Percentiles rank a stretch among this genome's conserved stretches.
phyloP scores from a whole-genome alignment of 208 protist genomes.

The Tritrichomonas musculus region DNA sequence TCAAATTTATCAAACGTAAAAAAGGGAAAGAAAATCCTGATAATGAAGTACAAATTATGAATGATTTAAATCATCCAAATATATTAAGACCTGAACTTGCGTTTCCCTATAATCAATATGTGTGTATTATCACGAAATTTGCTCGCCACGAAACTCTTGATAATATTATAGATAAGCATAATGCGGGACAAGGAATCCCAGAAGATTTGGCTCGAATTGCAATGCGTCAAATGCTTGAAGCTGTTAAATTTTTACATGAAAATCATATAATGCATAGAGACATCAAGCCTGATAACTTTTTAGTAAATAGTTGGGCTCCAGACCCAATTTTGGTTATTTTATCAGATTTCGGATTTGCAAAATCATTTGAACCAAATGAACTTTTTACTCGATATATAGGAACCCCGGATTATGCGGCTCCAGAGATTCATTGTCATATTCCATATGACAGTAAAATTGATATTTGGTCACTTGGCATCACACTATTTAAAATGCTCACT shows the following conservation, averaged over 20 bases:
- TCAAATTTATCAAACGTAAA: not conserved
- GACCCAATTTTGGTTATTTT: not conserved
- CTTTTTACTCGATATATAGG: not conserved
- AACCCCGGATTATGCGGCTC: not conserved
- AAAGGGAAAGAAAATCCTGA: not conserved
- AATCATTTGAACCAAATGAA: not conserved
- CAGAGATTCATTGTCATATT: not conserved
- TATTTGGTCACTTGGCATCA: slow-evolving; percentile 2
- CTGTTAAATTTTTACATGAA: not conserved
- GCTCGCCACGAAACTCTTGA: not conserved
- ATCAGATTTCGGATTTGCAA: not conserved
- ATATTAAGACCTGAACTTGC: not conserved
- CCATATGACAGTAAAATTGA: not conserved
- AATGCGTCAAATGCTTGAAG: not conserved
- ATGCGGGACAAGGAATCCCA: not conserved
- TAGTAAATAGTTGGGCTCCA: not conserved
- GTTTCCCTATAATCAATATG: not conserved
- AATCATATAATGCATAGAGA: no score
- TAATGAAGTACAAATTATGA: not conserved
- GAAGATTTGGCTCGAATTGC: not conserved
- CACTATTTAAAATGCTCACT: not conserved
- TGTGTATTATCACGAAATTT: not conserved
- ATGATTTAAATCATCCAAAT: not conserved
- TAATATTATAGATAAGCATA: not conserved
- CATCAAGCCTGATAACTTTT: slow-evolving; percentile 17